phyloP scores from a whole-genome alignment of 495 filamentous ascomycete species.

The Cairneyella variabilis region DNA sequence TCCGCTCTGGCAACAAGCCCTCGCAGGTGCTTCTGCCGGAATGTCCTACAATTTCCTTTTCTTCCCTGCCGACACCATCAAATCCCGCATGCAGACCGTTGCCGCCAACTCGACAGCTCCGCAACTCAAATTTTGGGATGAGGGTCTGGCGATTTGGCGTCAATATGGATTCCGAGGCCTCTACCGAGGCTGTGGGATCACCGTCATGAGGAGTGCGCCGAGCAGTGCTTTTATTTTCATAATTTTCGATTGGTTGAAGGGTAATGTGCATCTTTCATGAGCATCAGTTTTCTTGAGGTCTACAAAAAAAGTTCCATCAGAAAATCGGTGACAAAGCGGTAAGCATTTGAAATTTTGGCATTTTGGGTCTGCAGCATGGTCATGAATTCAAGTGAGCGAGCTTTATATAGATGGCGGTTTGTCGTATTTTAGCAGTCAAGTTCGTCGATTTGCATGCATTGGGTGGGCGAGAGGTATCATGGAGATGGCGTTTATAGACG shows the following conservation, averaged over 20 bases:
- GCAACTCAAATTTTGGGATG: conserved; percentile 60
- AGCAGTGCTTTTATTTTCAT: conserved; percentile 98
- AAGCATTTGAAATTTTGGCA: no score
- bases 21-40: conserved; percentile 86
- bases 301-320: background rate
- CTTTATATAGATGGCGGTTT: no score
- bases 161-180: conserved; percentile 78
- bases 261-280: conserved; percentile 41
- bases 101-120: conserved; percentile 48
- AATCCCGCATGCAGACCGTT: conserved; percentile 91
- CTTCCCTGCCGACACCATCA: conserved; percentile 96
- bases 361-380: no score
- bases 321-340: no score
- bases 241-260: conserved; percentile 80
- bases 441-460: no score
- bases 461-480: no score
- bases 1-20: conserved; percentile 75
- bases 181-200: conserved; percentile 94
- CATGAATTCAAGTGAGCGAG: no score
- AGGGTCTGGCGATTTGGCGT: conserved; percentile 67
- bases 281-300: background rate
- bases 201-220: conserved; percentile 77
- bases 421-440: no score
- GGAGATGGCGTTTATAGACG: no score
- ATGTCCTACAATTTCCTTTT: conserved; percentile 95